Percentiles rank a stretch among this genome's conserved stretches.
These are phyloP conservation scores for Boletus barrowsii DNA, from an alignment of 768 basidiomycete genomes.

Conservation along the genomic window DNA sequence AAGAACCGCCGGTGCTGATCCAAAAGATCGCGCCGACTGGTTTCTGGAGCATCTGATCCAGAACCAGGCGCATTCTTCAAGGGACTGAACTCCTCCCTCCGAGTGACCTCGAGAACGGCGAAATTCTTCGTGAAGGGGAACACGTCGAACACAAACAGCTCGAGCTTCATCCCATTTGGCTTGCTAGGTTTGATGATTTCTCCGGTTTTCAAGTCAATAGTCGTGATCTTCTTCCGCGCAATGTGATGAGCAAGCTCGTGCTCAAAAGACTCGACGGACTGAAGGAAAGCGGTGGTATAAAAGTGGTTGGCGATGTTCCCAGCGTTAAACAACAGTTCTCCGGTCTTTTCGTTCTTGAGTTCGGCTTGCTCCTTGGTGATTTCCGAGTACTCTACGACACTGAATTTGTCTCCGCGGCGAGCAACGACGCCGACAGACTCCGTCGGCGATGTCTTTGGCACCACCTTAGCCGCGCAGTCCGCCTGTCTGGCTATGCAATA, in stretches of 20 bases:
- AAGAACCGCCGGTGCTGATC: slow-evolving; percentile 86
- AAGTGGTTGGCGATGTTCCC: slow-evolving; percentile 99
- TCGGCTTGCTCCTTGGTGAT: slow-evolving; percentile 87
- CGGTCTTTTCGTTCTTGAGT: slow-evolving; percentile 60
- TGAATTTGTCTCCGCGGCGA: slow-evolving; percentile 74
- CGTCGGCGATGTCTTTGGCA: slow-evolving; percentile 79
- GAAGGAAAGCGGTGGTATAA: slow-evolving; percentile 86
- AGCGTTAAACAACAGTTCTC: slow-evolving; percentile 86
- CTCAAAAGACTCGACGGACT: slow-evolving; percentile 77
- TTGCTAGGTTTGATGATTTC: slow-evolving; percentile 71
- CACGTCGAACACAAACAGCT: slow-evolving; percentile 98
- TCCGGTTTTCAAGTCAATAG: slow-evolving; percentile 69
- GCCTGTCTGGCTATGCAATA: slow-evolving; percentile 87
- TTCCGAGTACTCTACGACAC: slow-evolving; percentile 97
- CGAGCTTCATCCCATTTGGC: slow-evolving; percentile 99
- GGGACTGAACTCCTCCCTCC: slow-evolving; percentile 92
- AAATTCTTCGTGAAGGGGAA: slow-evolving; percentile 87
- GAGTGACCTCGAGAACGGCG: slow-evolving; percentile 83
- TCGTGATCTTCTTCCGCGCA: slow-evolving; percentile 94
- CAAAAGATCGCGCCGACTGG: slow-evolving; percentile 86
- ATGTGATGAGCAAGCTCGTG: slow-evolving; percentile 93
- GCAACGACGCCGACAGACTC: slow-evolving; percentile 97
- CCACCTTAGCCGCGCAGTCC: slow-evolving; percentile 94
- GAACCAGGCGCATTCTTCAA: slow-evolving; percentile 97
- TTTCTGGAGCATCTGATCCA: slow-evolving; percentile 84